Base-by-base conservation (phyloP, 495 filamentous ascomycete species). In the Penicillium goetzii region DNA sequence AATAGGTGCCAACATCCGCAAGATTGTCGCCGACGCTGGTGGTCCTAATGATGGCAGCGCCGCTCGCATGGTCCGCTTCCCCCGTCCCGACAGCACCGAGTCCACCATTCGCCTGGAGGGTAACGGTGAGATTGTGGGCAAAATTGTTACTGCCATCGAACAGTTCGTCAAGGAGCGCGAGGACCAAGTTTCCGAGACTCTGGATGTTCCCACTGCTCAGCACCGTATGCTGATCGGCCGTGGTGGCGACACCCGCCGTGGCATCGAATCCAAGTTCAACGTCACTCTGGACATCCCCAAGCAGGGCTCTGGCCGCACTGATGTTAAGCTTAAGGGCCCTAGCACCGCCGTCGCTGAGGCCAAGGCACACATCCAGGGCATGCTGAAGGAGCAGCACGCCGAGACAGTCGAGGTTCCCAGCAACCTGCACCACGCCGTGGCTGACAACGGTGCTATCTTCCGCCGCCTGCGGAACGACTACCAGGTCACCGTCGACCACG, bases 371-470 rank as follows among this genome's bases (percentile, higher is more conserved):
- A 91, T 99, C 59, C 77, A 88, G 58, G 78, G 83, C 25, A 74
- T 97, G 64, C 81, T 91, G 58, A 96, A 97, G 81, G 90, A 92
- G 64, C 88, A 92, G 64, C 89, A 92, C 66, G 92, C 92, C 58
- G 92, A 95, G 83, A 93, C 90, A 0, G 76, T 97, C 15, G 83
- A 90, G 54, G 83, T 99, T 26, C 95, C 95, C 11, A 83, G 86
- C 40, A 84, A 86, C 62, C 76, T 95, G 53, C 93, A 98, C 77
- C 91, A 97, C 71, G 77, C 80, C 63, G 82, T 99, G 62, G 83
- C 93, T 53, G 92, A 97, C 71, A 93, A 94, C 61, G 95, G 95
- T 19, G 86, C 91, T 61, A 90, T 98, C 81, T 96, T 98, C 88
- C 91, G 92, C 57, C 88, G 83, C 59, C 84, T 97, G 33, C 88